Conservation (phyloP, 495 filamentous ascomycete species). For the Penicillium tannophilum region DNA sequence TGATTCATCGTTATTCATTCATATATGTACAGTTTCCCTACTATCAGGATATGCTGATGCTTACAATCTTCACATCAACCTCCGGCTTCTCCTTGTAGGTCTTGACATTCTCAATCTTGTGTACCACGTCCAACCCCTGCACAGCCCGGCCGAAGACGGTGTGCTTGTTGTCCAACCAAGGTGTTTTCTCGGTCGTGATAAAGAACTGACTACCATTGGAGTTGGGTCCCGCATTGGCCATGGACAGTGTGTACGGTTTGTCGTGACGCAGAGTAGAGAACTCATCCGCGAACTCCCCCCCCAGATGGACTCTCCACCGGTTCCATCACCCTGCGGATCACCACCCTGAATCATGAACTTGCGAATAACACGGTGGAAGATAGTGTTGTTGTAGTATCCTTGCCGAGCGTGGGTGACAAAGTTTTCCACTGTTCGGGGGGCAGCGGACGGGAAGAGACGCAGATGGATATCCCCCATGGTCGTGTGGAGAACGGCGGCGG, state of each 20-base stretch:
- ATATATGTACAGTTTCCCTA: slow-evolving; percentile 3
- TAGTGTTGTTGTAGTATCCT: slow-evolving; percentile 95
- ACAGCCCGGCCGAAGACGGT: slow-evolving; percentile 92
- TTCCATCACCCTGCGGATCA: slow-evolving; percentile 93
- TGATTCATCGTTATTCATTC: slow-evolving; percentile 9
- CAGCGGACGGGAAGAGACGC: slow-evolving; percentile 88
- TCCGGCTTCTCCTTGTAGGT: slow-evolving; percentile 96
- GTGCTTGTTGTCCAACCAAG: slow-evolving; percentile 96
- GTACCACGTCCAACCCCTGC: slow-evolving; percentile 90
- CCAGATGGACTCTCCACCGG: slow-evolving; percentile 97
- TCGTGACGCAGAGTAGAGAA: slow-evolving; percentile 91
- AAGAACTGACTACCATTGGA: slow-evolving; percentile 90
- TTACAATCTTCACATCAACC: slow-evolving; percentile 97
- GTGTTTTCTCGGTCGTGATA: slow-evolving; percentile 94
- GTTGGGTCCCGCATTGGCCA: slow-evolving; percentile 94
- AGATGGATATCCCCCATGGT: slow-evolving; percentile 94
- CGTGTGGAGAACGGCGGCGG: slow-evolving; percentile 84
- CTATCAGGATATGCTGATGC: slow-evolving; percentile 56
- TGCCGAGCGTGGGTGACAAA: slow-evolving; percentile 88
- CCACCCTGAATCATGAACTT: slow-evolving; percentile 98
- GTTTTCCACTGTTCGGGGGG: slow-evolving; percentile 97
- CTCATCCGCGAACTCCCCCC: slow-evolving; percentile 95
- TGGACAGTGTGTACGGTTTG: slow-evolving; percentile 92
- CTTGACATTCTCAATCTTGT: slow-evolving; percentile 90
- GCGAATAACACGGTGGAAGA: slow-evolving; percentile 95